These are phyloP conservation scores for Fusarium buharicum DNA, from an alignment of 2,329 filamentous ascomycete species.

Conservation along the genomic window DNA sequence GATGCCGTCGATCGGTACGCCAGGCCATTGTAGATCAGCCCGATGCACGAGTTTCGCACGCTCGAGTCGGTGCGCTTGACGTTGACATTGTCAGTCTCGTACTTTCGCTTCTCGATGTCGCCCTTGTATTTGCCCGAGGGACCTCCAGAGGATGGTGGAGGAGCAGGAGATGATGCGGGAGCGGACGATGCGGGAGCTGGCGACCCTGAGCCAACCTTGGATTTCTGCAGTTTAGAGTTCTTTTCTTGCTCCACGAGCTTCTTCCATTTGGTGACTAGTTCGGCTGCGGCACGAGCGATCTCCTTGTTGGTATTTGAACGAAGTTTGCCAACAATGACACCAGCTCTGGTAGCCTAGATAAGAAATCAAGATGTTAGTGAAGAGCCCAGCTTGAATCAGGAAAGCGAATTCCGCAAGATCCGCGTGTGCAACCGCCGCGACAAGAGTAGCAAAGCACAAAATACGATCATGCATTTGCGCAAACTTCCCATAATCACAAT, in stretches of 20 bases:
- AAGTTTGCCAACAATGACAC: conserved; percentile 86
- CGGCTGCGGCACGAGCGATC: conserved; percentile 78
- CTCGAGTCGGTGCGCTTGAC: conserved; percentile 77
- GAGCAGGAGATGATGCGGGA: conserved; percentile 61
- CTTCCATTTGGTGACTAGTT: conserved; percentile 90
- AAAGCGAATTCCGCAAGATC: conserved; percentile 1
- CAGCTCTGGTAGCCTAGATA: conserved; percentile 81
- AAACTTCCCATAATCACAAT: neutral
- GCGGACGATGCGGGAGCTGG: conserved; percentile 59
- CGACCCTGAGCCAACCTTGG: conserved; percentile 52
- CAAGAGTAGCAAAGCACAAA: conserved; percentile 1
- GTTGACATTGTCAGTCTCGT: conserved; percentile 83
- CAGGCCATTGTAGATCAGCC: conserved; percentile 92
- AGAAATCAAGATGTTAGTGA: conserved; percentile 25
- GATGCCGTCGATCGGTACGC: conserved; percentile 76
- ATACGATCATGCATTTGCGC: conserved; percentile 39
- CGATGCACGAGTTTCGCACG: conserved; percentile 85
- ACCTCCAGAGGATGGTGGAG: conserved; percentile 55
- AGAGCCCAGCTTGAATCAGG: neutral
- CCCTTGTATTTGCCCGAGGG: conserved; percentile 65
- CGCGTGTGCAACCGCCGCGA: conserved; percentile 1
- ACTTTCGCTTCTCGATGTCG: conserved; percentile 81
- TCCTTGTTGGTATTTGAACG: conserved; percentile 82
- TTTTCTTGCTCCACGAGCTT: conserved; percentile 77
- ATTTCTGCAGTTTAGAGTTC: conserved; percentile 57